Evolutionary conservation across 495 filamentous ascomycete species (phyloP), one percentile per base, ranked within the genome.

Genomic region (Podospora tetraspora): DNA sequence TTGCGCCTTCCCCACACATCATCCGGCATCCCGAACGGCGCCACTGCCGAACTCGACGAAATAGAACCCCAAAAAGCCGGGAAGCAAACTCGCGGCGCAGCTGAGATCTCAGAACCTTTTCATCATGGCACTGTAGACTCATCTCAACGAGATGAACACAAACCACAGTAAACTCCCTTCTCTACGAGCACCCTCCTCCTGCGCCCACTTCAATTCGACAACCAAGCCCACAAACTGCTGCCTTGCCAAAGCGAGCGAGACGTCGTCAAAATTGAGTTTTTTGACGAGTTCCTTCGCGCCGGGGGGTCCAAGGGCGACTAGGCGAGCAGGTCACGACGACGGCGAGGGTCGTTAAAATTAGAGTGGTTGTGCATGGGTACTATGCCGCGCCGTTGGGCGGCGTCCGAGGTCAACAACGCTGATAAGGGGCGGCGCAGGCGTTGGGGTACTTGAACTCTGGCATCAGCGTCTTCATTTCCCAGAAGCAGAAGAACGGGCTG

Each of bases 401-500:
- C 37, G 37, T 43, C 37, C 37, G 19, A 6, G 0, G 37, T 19
- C 13, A 19, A 43, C 37, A 43, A 43, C 37, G 0, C 0, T 0
- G 16, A 19, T 19, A 43, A 43, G 37, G 37, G 37, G 37, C 5
- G 16, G 13, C 13, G 37, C 16, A 3, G 37, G 19, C 0, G 0
- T 19, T 43, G 37, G 13, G 13, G 13, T 19, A 43, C 16, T 43
- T 43, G 37, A 19, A 19, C 4, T 16, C 13, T n/a, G n/a, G n/a
- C n/a, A n/a, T n/a, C n/a, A n/a, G n/a, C 13, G 3, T 43, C 13
- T 34, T 2, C 10, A 1, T 34, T 11, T 12, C 11, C 10, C 3
- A 0, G 3, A 12, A 1, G 0, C 10, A 11, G 9, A 12, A 12
- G 32, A 2, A 2, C 10, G 11, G 0, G 1, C 32, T 12, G 1